Conservation (phyloP, 2,329 filamentous ascomycete genomes). For the Talaromyces amestolkiae region DNA sequence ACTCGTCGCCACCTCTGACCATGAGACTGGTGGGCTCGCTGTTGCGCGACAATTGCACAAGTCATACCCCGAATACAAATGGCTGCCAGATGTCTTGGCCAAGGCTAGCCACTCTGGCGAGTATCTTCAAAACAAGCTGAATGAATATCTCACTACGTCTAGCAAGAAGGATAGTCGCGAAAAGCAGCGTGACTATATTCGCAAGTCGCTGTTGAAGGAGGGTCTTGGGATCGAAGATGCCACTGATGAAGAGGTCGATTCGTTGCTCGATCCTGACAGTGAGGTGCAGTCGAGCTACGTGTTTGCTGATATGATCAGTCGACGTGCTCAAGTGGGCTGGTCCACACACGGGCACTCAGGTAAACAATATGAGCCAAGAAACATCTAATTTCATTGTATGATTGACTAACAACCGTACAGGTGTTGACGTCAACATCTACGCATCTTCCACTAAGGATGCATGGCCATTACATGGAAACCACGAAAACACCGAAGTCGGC, state of each 20-base stretch:
- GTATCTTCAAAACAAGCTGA: constrained; percentile 63
- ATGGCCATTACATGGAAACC: constrained; percentile 71
- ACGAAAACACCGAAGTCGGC: constrained; percentile 93
- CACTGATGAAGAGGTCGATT: constrained; percentile 66
- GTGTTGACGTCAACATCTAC: constrained; percentile 96
- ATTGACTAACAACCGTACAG: constrained; percentile 38
- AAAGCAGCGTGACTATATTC: constrained; percentile 61
- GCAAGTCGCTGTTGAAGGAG: constrained; percentile 62
- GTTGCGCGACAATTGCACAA: constrained; percentile 69
- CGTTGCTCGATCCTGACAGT: constrained; percentile 58
- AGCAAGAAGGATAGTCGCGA: constrained; percentile 43
- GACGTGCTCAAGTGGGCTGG: constrained; percentile 89
- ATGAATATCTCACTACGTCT: constrained; percentile 53
- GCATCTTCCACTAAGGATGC: constrained; percentile 66
- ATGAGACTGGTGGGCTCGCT: constrained; percentile 89
- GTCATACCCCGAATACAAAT: constrained; percentile 67
- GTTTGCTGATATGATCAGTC: constrained; percentile 82
- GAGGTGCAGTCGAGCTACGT: constrained; percentile 56
- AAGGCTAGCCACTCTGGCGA: constrained; percentile 75
- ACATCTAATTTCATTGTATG: neutral
- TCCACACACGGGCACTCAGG: constrained; percentile 83
- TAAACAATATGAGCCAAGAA: constrained; percentile 24
- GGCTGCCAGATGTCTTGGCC: constrained; percentile 79
- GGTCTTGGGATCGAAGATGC: constrained; percentile 77
- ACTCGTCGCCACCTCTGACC: constrained; percentile 87